Evolutionary conservation across 169 alveolate genomes (phyloP).

Genomic region (Cystoisospora suis): DNA sequence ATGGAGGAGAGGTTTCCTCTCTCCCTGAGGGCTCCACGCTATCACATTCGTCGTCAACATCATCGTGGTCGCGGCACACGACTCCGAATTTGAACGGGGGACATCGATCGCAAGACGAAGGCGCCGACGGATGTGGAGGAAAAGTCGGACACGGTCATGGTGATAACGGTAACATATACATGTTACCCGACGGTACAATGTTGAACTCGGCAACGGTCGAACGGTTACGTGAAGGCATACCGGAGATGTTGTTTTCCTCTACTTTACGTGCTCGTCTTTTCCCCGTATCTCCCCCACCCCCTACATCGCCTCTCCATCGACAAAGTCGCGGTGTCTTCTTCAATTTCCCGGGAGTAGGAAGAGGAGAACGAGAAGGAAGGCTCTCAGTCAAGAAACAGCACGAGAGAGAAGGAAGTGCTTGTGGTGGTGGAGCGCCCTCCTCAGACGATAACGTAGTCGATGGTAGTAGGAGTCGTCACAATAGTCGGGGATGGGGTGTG

Average conservation of each 20-base stretch:
- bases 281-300: too few species aligned
- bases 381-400: too few species aligned
- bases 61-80: too few species aligned
- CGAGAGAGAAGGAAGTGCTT: background rate
- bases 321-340: too few species aligned
- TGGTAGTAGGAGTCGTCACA: too few species aligned
- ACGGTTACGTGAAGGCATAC: background rate
- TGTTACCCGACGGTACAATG: slow-evolving; percentile 44
- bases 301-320: too few species aligned
- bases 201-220: background rate
- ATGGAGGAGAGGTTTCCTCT: background rate
- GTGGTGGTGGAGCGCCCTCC: too few species aligned
- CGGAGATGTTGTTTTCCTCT: slow-evolving; percentile 8
- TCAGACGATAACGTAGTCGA: too few species aligned
- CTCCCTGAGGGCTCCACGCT: too few species aligned
- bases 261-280: background rate
- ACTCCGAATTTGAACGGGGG: too few species aligned
- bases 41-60: too few species aligned
- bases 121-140: slow-evolving; percentile 21
- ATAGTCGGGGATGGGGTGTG: too few species aligned
- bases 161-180: background rate
- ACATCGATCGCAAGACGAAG: background rate
- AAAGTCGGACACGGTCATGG: background rate
- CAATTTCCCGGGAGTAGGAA: background rate
- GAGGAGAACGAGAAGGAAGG: background rate